Evolutionary conservation across 2,329 filamentous ascomycete species (phyloP).

Genomic region (Aspergillus spinulosporus): DNA sequence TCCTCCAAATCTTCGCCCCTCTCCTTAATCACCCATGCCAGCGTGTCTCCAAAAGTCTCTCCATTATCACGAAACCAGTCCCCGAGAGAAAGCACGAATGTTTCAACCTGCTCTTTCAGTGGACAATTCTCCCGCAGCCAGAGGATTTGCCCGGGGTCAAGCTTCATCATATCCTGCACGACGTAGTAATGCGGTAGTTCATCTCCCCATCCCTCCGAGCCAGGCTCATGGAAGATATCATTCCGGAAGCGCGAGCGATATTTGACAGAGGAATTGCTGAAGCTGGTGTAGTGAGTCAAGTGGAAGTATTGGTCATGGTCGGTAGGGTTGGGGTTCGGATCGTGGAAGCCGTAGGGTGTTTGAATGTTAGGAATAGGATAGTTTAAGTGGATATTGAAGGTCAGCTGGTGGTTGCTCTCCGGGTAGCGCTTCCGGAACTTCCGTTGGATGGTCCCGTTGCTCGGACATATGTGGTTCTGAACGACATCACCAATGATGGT

Average conservation of each 20-base stretch:
- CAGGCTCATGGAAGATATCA: slow-evolving; percentile 53
- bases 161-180: slow-evolving; percentile 64
- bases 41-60: slow-evolving; percentile 61
- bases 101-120: slow-evolving; percentile 59
- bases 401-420: slow-evolving; percentile 50
- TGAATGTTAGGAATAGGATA: slow-evolving; percentile 38
- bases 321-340: slow-evolving; percentile 11
- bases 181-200: slow-evolving; percentile 65
- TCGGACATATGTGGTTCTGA: slow-evolving; percentile 60
- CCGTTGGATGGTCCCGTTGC: slow-evolving; percentile 59
- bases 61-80: slow-evolving; percentile 66
- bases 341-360: slow-evolving; percentile 11
- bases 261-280: slow-evolving; percentile 32
- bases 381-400: slow-evolving; percentile 56
- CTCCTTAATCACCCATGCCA: slow-evolving; percentile 58
- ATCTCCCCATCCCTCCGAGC: slow-evolving; percentile 64
- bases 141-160: slow-evolving; percentile 61
- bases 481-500: slow-evolving; percentile 57
- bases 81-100: slow-evolving; percentile 53
- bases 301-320: slow-evolving; percentile 29
- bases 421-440: slow-evolving; percentile 60
- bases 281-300: slow-evolving; percentile 24
- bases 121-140: slow-evolving; percentile 58
- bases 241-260: slow-evolving; percentile 51
- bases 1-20: slow-evolving; percentile 54